Evolutionary conservation across 164 flowering plant genomes (phyloP), one percentile per base, ranked within the genome.

Genomic region (Malania oleifera): DNA sequence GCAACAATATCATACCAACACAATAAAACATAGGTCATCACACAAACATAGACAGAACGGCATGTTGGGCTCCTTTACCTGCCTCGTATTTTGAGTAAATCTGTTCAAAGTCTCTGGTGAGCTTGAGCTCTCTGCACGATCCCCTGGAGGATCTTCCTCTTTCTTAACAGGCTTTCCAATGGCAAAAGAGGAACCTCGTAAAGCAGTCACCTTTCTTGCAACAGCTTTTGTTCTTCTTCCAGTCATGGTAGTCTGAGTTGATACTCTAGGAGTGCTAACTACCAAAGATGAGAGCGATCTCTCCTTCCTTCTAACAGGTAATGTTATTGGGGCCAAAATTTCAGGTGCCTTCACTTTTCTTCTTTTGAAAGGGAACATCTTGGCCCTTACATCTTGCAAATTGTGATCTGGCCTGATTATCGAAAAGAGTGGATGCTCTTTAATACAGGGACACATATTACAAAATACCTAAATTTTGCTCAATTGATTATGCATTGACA

Each of bases 321-420:
- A 65, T 52, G 88, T 47, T 69, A 72, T 43, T 22, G 91, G 60
- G 49, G 91, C 76, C 45, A 63, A 43, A 45, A 66, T 64, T 73
- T 91, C 99, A 67, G 85, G 85, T 31, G 82, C 81, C 27, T 62
- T 68, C 6, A 74, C 69, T 73, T 79, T 79, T 57, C 80, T 81
- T 67, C 79, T 69, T 74, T 80, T 86, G 22, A 73, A 68, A 57
- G 95, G 95, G 62, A 93, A 93, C 26, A 90, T 80, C 73, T 86
- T 93, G 49, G 89, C 77, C 61, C 87, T 80, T 56, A 95, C 70
- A 71, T 91, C 95, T 75, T 91, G 88, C 73, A 86, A 67, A 72
- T 76, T 88, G 74, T 88, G 91, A 74, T 95, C 99, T 0, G 93
- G 91, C 84, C 99, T 95, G 84, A 41, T 52, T 35, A 65, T 26